These are phyloP conservation scores for Isabelozyma rhagii DNA, from an alignment of 805 yeast genomes.

Conservation along the genomic window DNA sequence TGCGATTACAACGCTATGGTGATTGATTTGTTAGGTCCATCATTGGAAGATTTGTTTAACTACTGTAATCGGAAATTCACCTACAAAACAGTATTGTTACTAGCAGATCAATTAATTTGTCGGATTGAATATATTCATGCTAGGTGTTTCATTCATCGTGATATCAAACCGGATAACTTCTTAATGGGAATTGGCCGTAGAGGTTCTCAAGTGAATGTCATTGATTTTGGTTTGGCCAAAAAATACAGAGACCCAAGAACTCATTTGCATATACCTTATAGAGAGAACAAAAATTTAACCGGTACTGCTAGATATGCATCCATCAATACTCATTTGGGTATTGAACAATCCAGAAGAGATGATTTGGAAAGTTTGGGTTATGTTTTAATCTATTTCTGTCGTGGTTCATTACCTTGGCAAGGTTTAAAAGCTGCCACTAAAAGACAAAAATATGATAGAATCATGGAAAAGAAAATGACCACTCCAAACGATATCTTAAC, in stretches of 20 bases:
- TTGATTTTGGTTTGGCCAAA: conserved; percentile 91
- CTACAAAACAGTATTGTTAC: conserved; percentile 84
- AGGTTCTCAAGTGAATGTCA: conserved; percentile 92
- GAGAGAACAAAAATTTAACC: conserved; percentile 93
- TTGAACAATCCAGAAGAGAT: conserved; percentile 95
- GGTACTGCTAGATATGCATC: conserved; percentile 98
- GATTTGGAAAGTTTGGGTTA: conserved; percentile 94
- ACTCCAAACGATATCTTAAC: conserved; percentile 84
- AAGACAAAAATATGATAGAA: conserved; percentile 94
- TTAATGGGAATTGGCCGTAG: conserved; percentile 88
- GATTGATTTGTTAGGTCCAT: conserved; percentile 91
- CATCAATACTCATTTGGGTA: conserved; percentile 93
- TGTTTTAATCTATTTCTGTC: conserved; percentile 88
- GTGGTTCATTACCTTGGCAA: conserved; percentile 98
- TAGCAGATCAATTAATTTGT: conserved; percentile 92
- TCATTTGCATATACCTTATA: conserved; percentile 90
- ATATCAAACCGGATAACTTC: conserved; percentile 81
- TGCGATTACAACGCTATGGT: conserved; percentile 97
- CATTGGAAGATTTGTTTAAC: conserved; percentile 91
- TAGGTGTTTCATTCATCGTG: conserved; percentile 83
- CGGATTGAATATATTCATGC: conserved; percentile 96
- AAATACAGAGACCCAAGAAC: conserved; percentile 93
- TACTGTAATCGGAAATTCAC: conserved; percentile 93
- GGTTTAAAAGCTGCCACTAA: conserved; percentile 96
- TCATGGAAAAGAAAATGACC: conserved; percentile 91